Evolutionary conservation across 129 eudicot species (phyloP).

Genomic region (Escallonia rubra): DNA sequence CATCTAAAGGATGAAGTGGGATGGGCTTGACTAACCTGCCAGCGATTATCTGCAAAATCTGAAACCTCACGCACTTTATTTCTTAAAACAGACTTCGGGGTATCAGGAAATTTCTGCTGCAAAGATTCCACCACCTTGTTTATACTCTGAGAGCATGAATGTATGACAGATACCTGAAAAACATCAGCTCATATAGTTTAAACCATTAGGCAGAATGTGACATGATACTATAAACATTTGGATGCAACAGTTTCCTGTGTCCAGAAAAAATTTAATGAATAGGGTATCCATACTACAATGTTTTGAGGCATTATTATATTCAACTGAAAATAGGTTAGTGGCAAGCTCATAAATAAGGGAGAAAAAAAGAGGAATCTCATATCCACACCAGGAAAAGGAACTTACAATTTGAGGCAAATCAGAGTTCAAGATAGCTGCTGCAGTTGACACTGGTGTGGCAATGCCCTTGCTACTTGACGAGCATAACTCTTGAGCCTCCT

Average conservation of each 20-base stretch:
- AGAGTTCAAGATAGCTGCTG: constrained; percentile 38
- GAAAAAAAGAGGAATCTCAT: too few relatives aligned
- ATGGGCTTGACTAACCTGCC: constrained; percentile 61
- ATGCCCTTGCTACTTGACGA: constrained; percentile 39
- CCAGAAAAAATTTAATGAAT: too few relatives aligned
- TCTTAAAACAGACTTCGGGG: constrained; percentile 52
- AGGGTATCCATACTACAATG: too few relatives aligned
- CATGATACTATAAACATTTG: too few relatives aligned
- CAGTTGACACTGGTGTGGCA: constrained; percentile 17
- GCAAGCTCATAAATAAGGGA: too few relatives aligned
- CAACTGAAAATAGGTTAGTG: too few relatives aligned
- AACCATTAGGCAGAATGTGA: too few relatives aligned
- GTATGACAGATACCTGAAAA: constrained; percentile 63
- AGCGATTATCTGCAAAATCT: constrained; percentile 56
- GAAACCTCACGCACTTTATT: constrained; percentile 82
- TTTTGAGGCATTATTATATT: too few relatives aligned
- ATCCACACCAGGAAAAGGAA: background rate
- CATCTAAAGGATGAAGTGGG: background rate
- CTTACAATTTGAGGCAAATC: constrained; percentile 75
- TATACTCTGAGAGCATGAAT: constrained; percentile 55
- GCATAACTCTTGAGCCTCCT: constrained; percentile 44
- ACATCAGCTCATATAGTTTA: background rate
- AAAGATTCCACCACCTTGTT: constrained; percentile 54
- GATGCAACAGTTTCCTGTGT: too few relatives aligned
- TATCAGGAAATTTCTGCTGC: constrained; percentile 53